A percentile compares a stretch with the other conserved stretches of the same genome.
Conservation (phyloP, 495 filamentous ascomycete genomes). For the Umbilicaria muhlenbergii region DNA sequence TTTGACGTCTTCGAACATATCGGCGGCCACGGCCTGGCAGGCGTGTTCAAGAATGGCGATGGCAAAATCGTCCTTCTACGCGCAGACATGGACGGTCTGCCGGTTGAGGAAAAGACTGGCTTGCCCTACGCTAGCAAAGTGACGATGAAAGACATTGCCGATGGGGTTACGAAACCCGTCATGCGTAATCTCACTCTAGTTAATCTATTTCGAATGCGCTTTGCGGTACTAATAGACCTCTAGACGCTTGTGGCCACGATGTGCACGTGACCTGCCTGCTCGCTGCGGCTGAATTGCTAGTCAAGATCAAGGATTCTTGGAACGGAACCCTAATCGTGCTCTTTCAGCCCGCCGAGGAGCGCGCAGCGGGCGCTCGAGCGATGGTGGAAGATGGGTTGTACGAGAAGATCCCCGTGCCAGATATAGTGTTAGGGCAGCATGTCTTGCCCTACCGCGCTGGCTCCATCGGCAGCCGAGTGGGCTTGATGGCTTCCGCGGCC, state of each 20-base stretch:
- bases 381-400: conserved; percentile 41
- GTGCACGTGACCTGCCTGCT: conserved; percentile 40
- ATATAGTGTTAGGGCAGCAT: conserved; percentile 36
- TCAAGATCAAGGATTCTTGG: conserved; percentile 21
- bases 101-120: conserved; percentile 33
- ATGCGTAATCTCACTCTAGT: conserved; percentile 21
- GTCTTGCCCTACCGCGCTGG: conserved; percentile 33
- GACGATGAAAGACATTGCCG: conserved; percentile 23
- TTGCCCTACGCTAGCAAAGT: conserved; percentile 31
- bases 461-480: conserved; percentile 20
- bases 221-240: too few species aligned
- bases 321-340: conserved; percentile 34
- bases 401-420: conserved; percentile 29
- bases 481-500: conserved; percentile 25
- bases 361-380: conserved; percentile 32
- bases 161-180: conserved; percentile 29
- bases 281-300: conserved; percentile 29
- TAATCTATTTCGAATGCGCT: too few species aligned
- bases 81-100: conserved; percentile 40
- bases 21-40: conserved; percentile 32
- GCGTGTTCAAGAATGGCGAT: conserved; percentile 27
- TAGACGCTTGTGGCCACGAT: conserved; percentile 35
- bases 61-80: conserved; percentile 35
- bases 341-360: conserved; percentile 40
- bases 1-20: conserved; percentile 29